phyloP scores from a whole-genome alignment of 495 filamentous ascomycete species.

The Penicillium diatomitis region DNA sequence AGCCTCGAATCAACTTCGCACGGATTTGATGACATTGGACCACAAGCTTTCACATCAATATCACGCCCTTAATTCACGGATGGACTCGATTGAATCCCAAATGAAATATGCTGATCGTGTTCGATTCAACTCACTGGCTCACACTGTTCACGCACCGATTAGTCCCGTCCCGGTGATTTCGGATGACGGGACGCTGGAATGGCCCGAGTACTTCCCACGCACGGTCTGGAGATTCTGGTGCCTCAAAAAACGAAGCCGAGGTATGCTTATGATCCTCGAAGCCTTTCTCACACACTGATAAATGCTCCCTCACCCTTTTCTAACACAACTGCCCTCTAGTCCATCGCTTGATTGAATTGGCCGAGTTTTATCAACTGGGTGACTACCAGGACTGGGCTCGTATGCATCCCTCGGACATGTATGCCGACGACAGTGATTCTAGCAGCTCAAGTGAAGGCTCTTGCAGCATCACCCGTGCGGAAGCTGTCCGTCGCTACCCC shows the following conservation, averaged over 20 bases:
- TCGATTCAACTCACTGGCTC: constrained; percentile 34
- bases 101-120: constrained; percentile 27
- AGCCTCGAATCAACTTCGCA: constrained; percentile 28
- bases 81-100: constrained; percentile 18
- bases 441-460: constrained; percentile 30
- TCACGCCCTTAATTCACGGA: constrained; percentile 8
- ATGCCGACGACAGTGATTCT: constrained; percentile 28
- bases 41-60: constrained; percentile 26
- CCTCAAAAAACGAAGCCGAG: constrained; percentile 33
- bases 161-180: constrained; percentile 28
- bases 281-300: too few species aligned
- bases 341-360: constrained; percentile 31
- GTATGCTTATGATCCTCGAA: constrained; percentile 16
- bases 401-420: constrained; percentile 24
- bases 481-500: constrained; percentile 27
- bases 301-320: neutral
- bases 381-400: constrained; percentile 33
- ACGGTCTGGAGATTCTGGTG: constrained; percentile 39
- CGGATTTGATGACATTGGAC: constrained; percentile 26
- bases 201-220: constrained; percentile 31
- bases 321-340: constrained; percentile 18
- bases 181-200: constrained; percentile 27
- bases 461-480: constrained; percentile 21
- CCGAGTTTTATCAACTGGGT: constrained; percentile 34
- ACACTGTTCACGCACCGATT: constrained; percentile 29